These are phyloP conservation scores for Emergomyces africanus DNA, from an alignment of 2,329 filamentous ascomycete genomes.

Conservation along the genomic window DNA sequence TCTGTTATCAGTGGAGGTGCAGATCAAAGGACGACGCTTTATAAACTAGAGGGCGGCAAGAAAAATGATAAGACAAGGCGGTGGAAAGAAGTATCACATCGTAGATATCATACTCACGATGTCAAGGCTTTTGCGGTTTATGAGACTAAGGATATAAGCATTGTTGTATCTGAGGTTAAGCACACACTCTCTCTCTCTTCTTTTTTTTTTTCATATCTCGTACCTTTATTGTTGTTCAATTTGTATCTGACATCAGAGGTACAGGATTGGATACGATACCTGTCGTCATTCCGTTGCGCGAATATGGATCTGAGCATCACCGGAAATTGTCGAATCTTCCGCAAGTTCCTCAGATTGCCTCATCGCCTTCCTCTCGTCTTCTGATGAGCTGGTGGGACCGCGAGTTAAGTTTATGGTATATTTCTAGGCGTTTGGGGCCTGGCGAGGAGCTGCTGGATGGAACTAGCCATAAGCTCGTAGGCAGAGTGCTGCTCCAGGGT, in stretches of 20 bases:
- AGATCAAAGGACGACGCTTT: constrained; percentile 75
- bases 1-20: constrained; percentile 83
- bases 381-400: constrained; percentile 88
- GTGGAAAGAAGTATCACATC: constrained; percentile 79
- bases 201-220: neutral
- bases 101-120: constrained; percentile 82
- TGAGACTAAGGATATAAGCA: constrained; percentile 69
- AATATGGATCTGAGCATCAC: constrained; percentile 68
- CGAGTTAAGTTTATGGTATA: constrained; percentile 71
- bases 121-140: constrained; percentile 90
- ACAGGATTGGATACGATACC: constrained; percentile 74
- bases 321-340: constrained; percentile 72
- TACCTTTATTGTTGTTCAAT: neutral
- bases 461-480: constrained; percentile 41
- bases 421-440: constrained; percentile 38
- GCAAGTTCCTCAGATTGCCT: constrained; percentile 59
- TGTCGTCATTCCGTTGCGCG: constrained; percentile 65
- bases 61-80: constrained; percentile 44
- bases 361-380: constrained; percentile 59
- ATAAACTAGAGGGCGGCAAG: constrained; percentile 46
- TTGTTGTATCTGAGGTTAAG: constrained; percentile 87
- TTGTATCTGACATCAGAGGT: constrained; percentile 1
- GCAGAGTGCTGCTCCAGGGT: constrained; percentile 53
- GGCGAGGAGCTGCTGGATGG: constrained; percentile 28
- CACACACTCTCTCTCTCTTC: constrained; percentile 18